Evolutionary conservation across 768 basidiomycete species (phyloP), one percentile per base, ranked within the genome.

Genomic region (Nidula microcarpa): DNA sequence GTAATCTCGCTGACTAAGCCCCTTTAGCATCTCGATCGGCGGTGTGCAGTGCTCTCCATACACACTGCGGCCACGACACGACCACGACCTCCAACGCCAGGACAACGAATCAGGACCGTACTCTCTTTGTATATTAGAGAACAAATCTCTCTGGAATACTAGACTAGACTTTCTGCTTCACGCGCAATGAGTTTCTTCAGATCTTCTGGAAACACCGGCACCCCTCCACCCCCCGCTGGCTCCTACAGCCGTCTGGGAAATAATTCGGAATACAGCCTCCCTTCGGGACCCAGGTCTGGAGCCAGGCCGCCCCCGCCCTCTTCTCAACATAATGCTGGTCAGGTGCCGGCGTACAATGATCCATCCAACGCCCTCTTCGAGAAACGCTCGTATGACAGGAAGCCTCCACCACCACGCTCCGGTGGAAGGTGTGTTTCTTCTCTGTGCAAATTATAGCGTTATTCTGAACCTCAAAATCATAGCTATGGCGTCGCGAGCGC

Each of bases 401-500:
- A 70, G 61, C 70, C 67, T 33, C 63, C 68, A 11, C 66, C 70
- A 16, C 60, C 69, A 10, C 70, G 70, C 33, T 62, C 60, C 13
- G 62, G 66, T 49, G 66, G 66, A 62, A 64, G 58, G 62, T 68
- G 56, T 66, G 65, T 68, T 72, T 60, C 33, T 64, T 59, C 35
- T 18, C 36, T 36, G 47, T 53, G 9, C 49, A 4, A 9, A 11
- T 17, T 23, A 34, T 39, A 9, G 13, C 10, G 34, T 46, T 16
- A 32, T 23, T 35, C 50, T 54, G 18, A 16, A 35, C 13, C 16
- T 39, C 17, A 35, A 47, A 35, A 18, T 47, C 43, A 50, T 63
- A 85, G 82, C 47, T 89, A 76, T 59, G 66, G 62, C 30, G 85
- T 93, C 50, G 81, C 80, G 4, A 66, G 73, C 14, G 78, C 81